These are phyloP conservation scores for Penicillium coprophilum DNA, from an alignment of 495 filamentous ascomycete species.

Conservation along the genomic window DNA sequence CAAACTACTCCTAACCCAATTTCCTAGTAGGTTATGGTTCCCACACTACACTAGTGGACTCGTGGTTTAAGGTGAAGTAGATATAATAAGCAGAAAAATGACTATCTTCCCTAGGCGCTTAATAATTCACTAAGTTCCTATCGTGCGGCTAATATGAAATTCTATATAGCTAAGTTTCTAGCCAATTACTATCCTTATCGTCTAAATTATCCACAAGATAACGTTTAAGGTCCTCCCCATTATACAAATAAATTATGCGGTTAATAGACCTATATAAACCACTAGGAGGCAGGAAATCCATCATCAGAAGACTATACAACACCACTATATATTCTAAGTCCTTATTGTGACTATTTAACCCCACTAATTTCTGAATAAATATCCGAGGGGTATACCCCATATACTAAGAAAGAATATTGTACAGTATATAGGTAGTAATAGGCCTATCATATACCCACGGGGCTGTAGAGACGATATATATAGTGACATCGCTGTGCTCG, in stretches of 20 bases:
- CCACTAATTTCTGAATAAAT: neutral
- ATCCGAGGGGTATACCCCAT: neutral
- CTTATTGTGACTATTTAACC: neutral
- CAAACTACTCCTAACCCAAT: no score
- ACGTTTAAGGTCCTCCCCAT: no score
- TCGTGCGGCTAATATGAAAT: no score
- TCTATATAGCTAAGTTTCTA: no score
- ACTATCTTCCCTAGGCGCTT: no score
- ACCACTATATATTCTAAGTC: neutral
- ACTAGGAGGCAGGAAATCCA: neutral
- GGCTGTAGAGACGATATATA: neutral
- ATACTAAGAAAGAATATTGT: neutral
- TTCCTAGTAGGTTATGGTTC: no score
- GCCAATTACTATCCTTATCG: no score
- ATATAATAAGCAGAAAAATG: no score
- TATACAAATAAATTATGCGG: neutral
- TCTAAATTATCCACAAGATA: neutral
- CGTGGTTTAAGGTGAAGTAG: no score
- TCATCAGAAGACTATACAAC: neutral
- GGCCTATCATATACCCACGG: neutral
- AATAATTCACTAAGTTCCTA: no score
- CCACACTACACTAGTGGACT: no score
- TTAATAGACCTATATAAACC: neutral
- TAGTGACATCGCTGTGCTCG: neutral
- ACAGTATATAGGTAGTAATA: neutral